Evolutionary conservation across 352 stramenopile species (phyloP), one percentile per base, ranked within the genome.

Genomic region (Thalassiosira hispida): DNA sequence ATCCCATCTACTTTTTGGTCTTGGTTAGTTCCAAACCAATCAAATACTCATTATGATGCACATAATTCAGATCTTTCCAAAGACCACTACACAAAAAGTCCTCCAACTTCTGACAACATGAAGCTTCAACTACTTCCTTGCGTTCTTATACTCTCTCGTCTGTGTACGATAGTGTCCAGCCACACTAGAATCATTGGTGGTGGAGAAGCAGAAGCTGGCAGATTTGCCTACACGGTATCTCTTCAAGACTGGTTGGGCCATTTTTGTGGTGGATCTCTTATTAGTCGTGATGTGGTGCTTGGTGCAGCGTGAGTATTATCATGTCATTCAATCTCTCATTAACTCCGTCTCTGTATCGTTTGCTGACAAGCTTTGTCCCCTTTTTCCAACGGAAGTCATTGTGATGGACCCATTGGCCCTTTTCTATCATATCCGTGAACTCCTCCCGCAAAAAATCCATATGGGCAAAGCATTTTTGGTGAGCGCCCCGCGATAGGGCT

Each of bases 211-310:
- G 27, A 61, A 44, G 29, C 56, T 51, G 38, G 29, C 1, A 23
- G 29, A 1, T 67, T 40, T 40, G 18, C 53, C 8, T 75, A 75
- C 16, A 55, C 44, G 12, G 66, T 75, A 8, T 75, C 66, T 18
- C 11, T 75, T 16, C 38, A 66, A 52, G 56, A 67, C 44, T 4
- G 27, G 42, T 40, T 55, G 40, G 59, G 38, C 2, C 44, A 56
- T 72, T 42, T 18, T 63, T 72, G 63, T 35, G 47, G 68, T n/a
- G 68, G 68, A 23, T 60, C 68, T 33, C 59, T 77, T 1, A 71
- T 78, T 23, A 57, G 47, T 9, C 47, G 4, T 42, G 59, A 78
- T 62, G 51, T 71, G 0, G 69, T 78, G 4, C 25, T 62, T 27
- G 46, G n/a, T 62, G 53, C 53, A 62, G 53, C 53, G 53, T 44